phyloP scores from a whole-genome alignment of 306 rosid species.

The Quercus gilva region DNA sequence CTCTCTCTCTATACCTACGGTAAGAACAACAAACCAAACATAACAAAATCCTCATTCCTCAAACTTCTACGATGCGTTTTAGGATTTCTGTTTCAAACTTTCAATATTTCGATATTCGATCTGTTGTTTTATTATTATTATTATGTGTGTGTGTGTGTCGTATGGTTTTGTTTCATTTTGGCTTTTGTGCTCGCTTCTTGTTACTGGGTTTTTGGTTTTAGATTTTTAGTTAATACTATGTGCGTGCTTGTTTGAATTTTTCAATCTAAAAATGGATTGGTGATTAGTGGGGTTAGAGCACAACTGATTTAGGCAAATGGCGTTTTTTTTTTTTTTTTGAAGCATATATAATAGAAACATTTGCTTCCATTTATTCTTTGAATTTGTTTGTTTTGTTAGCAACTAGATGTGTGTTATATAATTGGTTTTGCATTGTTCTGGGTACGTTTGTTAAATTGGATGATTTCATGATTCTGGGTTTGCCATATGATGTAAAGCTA shows the following conservation, averaged over 20 bases:
- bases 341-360: no score
- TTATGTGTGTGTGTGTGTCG: neutral
- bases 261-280: neutral
- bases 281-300: neutral
- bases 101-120: neutral
- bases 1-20: neutral
- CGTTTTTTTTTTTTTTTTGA: neutral
- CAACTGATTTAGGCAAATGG: neutral
- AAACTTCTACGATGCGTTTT: neutral
- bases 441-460: no score
- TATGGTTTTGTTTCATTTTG: neutral
- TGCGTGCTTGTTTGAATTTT: neutral
- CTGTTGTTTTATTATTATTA: neutral
- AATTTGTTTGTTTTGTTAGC: no score
- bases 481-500: no score
- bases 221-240: neutral
- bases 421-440: neutral
- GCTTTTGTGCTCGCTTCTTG: neutral
- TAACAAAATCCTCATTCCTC: neutral
- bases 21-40: neutral
- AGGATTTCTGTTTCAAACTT: neutral
- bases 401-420: no score
- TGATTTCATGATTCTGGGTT: no score
- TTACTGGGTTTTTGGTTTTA: neutral
- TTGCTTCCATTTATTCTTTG: no score